These are phyloP conservation scores for Tolypocladium pustulatum DNA, from an alignment of 2,329 filamentous ascomycete species.

Conservation along the genomic window DNA sequence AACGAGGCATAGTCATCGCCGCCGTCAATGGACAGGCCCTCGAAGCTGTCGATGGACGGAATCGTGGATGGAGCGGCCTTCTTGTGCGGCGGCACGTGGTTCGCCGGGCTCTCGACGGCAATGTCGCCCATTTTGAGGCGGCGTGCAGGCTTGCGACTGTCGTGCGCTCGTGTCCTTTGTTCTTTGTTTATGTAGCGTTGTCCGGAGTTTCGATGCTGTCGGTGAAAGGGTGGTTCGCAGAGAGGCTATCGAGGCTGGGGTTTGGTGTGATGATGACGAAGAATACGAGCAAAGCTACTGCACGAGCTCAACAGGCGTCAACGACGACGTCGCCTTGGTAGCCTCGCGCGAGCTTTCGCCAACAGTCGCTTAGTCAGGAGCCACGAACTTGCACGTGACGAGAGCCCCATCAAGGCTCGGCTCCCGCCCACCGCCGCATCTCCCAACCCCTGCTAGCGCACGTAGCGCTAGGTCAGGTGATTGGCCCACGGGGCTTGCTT, in stretches of 20 bases:
- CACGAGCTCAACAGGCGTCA: background rate
- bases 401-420: no score
- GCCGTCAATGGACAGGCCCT: constrained; percentile 69
- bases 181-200: background rate
- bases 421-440: no score
- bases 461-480: background rate
- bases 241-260: background rate
- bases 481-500: background rate
- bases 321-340: background rate
- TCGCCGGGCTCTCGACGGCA: constrained; percentile 70
- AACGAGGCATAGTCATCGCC: constrained; percentile 90
- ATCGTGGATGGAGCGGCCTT: constrained; percentile 72
- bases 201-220: background rate
- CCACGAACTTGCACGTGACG: background rate
- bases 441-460: background rate
- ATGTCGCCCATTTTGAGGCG: constrained; percentile 67
- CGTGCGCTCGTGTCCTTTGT: background rate
- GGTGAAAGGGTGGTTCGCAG: background rate
- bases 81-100: constrained; percentile 66
- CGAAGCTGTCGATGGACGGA: constrained; percentile 81
- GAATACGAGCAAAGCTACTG: background rate
- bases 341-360: background rate
- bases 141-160: background rate
- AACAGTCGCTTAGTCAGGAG: background rate
- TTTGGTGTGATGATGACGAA: background rate